A percentile compares a stretch with the other conserved stretches of the same genome.
Conservation (phyloP, 169 alveolate species). For the Eimeria necatrix region DNA sequence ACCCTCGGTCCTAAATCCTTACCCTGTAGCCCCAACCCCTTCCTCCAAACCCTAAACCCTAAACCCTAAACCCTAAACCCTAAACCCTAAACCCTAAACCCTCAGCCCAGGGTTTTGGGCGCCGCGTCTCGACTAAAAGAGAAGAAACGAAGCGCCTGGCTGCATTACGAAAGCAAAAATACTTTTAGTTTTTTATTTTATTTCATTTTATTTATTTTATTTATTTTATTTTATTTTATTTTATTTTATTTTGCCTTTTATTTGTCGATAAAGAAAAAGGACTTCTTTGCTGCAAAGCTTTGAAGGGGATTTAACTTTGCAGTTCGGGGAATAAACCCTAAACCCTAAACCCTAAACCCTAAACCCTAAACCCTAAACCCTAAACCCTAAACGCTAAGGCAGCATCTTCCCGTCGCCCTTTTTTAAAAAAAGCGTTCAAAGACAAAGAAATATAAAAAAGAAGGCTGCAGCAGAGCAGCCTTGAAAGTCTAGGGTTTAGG, state of each 20-base stretch:
- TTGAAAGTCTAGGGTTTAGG: background rate
- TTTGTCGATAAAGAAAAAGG: background rate
- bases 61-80: slow-evolving; percentile 33
- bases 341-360: slow-evolving; percentile 33
- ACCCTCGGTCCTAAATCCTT: too few species aligned
- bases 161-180: background rate
- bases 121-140: background rate
- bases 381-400: too few species aligned
- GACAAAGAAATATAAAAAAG: too few species aligned
- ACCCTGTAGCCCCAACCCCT: too few species aligned
- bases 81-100: background rate
- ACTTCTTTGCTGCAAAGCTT: background rate
- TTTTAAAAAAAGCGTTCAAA: too few species aligned
- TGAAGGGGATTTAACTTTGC: background rate
- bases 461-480: too few species aligned
- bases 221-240: too few species aligned
- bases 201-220: too few species aligned
- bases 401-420: too few species aligned
- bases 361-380: background rate
- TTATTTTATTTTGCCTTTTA: too few species aligned
- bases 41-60: too few species aligned
- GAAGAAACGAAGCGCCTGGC: background rate
- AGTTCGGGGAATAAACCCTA: slow-evolving; percentile 14
- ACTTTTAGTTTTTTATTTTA: too few species aligned
- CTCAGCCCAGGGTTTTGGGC: background rate